Base-by-base conservation (phyloP, 768 basidiomycete genomes). In the Pisolithus orientalis region DNA sequence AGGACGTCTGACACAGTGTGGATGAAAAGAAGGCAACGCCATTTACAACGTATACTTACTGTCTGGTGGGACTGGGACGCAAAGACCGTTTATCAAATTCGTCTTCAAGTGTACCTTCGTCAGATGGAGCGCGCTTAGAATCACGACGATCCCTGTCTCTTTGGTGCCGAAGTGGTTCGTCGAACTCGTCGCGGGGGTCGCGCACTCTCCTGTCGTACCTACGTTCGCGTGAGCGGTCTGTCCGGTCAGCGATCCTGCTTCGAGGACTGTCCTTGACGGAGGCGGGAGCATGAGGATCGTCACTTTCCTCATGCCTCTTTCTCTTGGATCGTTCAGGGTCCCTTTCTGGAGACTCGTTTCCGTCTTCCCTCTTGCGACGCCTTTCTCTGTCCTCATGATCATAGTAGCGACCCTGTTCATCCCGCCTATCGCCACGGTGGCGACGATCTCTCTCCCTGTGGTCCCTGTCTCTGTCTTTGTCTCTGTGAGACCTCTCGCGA, bases 341-440 rank as follows among this genome's bases (percentile, higher is more conserved):
- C 48, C 65, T 68, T 28, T 76, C 75, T n/a, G 63, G 65, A 16
- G 62, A 61, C 43, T 79, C 80, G 17, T 82, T 82, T 1, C 73
- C 72, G 27, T 85, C 80, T 49, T 89, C 86, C 60, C 87, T 76
- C 67, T 85, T 86, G 57, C 90, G 80, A 47, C 87, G 76, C 53
- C 80, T 77, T 48, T 74, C 72, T 42, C 69, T 65, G 49, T 87
- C 82, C 48, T 75, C 70, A 60, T 72, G 69, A 46, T 77, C 65
- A 54, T 80, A 74, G 61, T 82, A 78, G 39, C 80, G 76, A 56
- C 78, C 71, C 46, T 84, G 78, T 14, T 77, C 79, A 59, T 80
- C 80, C 53, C 76, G 71, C 48, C 69, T 71, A 28, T 75, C 69
- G 57, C 70, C 66, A 44, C 80, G 75, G 61, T 83, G 79, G 39